These are phyloP conservation scores for Helotiales sp. DNA, from an alignment of 2,329 filamentous ascomycete genomes.

Conservation along the genomic window DNA sequence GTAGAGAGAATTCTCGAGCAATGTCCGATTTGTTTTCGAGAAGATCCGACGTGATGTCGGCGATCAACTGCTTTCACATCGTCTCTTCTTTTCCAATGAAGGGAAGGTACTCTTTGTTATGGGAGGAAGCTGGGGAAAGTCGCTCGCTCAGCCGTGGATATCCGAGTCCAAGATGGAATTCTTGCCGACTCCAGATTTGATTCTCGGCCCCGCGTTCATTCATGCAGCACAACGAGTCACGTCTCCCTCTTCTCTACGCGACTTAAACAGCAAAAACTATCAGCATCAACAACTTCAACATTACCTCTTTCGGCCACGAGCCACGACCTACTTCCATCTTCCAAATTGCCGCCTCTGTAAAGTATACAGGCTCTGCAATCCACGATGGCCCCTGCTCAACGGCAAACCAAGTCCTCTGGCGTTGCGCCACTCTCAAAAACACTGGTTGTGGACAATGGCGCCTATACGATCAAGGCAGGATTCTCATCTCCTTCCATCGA, in stretches of 20 bases:
- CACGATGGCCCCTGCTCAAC: neutral
- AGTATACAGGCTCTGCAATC: neutral
- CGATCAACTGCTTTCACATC: constrained; percentile 8
- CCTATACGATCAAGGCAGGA: constrained; percentile 88
- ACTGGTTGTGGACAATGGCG: constrained; percentile 92
- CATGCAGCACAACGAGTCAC: too few species aligned
- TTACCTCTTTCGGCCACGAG: neutral
- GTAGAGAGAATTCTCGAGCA: neutral
- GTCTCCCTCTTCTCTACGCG: too few species aligned
- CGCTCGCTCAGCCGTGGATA: constrained; percentile 5
- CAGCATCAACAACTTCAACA: neutral
- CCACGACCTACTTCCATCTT: too few species aligned
- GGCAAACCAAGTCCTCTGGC: constrained; percentile 43
- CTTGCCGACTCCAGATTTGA: neutral
- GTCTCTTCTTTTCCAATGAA: neutral
- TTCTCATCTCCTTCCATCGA: constrained; percentile 53
- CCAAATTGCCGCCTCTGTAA: neutral
- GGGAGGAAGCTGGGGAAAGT: neutral
- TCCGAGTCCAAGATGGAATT: neutral
- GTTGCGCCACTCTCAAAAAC: constrained; percentile 66
- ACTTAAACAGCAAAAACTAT: neutral
- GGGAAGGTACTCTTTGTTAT: neutral
- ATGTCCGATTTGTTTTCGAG: neutral
- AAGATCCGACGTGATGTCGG: constrained; percentile 11
- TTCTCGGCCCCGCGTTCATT: too few species aligned